Evolutionary conservation across 1,284 basidiomycete genomes (phyloP), one percentile per base, ranked within the genome.

Genomic region (Trichosporon sp.): DNA sequence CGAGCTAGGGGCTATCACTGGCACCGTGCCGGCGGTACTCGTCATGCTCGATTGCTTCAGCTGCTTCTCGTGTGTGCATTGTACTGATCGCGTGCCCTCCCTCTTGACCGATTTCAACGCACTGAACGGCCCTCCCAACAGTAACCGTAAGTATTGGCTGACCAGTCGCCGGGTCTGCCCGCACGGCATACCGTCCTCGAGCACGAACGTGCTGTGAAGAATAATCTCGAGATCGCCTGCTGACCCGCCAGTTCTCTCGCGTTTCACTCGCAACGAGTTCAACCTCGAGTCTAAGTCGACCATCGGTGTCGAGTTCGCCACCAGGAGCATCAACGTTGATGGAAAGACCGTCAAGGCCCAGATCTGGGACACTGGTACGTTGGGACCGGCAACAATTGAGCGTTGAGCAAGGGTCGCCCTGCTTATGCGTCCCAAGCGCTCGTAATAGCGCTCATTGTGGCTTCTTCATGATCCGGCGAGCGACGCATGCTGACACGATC

Each of bases 261-360:
- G 95, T 83, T 99, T 99, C 90, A 99, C 96, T 76, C 90, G 96
- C 77, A 98, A 98, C 84, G 96, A 98, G 86, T 99, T 99, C 90
- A 97, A 96, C 87, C 89, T 97, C 80, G 96, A 99, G 83, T 96
- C 94, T 73, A 98, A 98, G 87, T 97, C 95, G 74, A 99, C 96
- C 26, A 99, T 99, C 84, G 96, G 96, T 72, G 97, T 99, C 79
- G 97, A 99, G 85, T 99, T 99, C 82, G 96, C 96, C 8, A 98
- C 96, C 66, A 90, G 97, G 80, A 94, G 94, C 66, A 94, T 96
- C 84, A 92, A 89, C 76, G 93, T 98, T 16, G 96, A 98, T 84
- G 90, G 91, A 61, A 99, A 99, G 90, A 97, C 92, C 4, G 89
- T 99, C 79, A 99, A 99, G 86, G 96, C 96, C 37, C 96, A 99